Evolutionary conservation across 805 yeast genomes (phyloP).

Genomic region (Lachancea mirantina): DNA sequence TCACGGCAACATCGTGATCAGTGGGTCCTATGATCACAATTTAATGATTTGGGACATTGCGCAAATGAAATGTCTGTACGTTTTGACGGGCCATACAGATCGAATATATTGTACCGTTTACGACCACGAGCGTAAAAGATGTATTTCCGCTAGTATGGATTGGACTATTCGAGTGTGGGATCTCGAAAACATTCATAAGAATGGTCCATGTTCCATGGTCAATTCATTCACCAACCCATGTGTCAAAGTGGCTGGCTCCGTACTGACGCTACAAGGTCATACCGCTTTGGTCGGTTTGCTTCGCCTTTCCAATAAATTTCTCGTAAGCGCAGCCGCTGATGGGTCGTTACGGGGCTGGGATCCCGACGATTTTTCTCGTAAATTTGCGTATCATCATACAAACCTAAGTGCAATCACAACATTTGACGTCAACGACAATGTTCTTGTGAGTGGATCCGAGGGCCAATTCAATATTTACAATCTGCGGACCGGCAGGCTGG

Average conservation of each 20-base stretch:
- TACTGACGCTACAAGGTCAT: slow-evolving; percentile 76
- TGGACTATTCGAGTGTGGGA: slow-evolving; percentile 87
- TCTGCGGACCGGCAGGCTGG: slow-evolving; percentile 64
- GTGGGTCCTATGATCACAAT: slow-evolving; percentile 86
- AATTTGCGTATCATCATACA: slow-evolving; percentile 56
- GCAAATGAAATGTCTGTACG: slow-evolving; percentile 63
- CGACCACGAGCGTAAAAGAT: slow-evolving; percentile 66
- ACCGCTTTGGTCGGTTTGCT: slow-evolving; percentile 83
- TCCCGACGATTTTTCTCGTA: slow-evolving; percentile 63
- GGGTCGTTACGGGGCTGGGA: slow-evolving; percentile 90
- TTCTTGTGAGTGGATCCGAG: slow-evolving; percentile 85
- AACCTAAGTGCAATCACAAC: slow-evolving; percentile 92
- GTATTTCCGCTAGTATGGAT: slow-evolving; percentile 90
- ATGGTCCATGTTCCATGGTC: slow-evolving; percentile 23
- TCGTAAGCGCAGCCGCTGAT: slow-evolving; percentile 96
- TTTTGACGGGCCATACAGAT: slow-evolving; percentile 77
- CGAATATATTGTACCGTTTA: slow-evolving; percentile 83
- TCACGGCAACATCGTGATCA: slow-evolving; percentile 70
- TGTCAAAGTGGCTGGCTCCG: slow-evolving; percentile 26
- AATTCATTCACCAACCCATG: slow-evolving; percentile 18
- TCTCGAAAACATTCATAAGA: slow-evolving; percentile 61
- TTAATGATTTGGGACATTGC: slow-evolving; percentile 89
- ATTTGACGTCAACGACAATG: slow-evolving; percentile 78
- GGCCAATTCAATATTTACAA: slow-evolving; percentile 85
- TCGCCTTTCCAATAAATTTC: slow-evolving; percentile 62